phyloP scores from a whole-genome alignment of 352 stramenopile species.

The Sclerospora graminicola region DNA sequence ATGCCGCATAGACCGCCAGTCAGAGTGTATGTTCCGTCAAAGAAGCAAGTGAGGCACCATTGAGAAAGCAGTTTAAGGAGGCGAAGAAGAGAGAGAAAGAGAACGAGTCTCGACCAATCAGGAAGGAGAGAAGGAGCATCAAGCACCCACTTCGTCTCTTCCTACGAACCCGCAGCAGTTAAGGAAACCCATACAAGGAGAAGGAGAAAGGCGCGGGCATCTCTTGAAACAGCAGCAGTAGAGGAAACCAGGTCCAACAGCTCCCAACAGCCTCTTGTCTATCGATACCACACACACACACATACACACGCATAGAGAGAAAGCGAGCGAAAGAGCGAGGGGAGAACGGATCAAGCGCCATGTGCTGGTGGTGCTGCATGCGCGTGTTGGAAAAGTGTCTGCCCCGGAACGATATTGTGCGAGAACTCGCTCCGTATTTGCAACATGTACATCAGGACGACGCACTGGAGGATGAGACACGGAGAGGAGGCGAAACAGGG shows the following conservation, averaged over 20 bases:
- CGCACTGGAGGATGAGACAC: conserved; percentile 42
- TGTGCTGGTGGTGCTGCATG: conserved; percentile 87
- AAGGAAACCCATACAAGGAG: no score
- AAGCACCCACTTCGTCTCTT: no score
- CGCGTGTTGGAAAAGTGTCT: conserved; percentile 79
- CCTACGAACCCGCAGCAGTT: no score
- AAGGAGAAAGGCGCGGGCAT: no score
- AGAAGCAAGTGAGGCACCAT: conserved; percentile 4
- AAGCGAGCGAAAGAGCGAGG: no score
- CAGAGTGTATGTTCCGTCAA: conserved; percentile 15
- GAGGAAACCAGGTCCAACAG: neutral
- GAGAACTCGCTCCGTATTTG: conserved; percentile 75
- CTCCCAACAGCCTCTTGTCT: no score
- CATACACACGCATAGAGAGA: no score
- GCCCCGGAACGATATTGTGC: conserved; percentile 81
- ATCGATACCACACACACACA: no score
- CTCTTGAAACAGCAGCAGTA: neutral
- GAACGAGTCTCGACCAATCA: neutral
- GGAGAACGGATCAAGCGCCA: conserved; percentile 3
- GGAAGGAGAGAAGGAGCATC: neutral
- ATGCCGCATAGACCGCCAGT: conserved; percentile 20
- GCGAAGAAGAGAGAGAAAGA: neutral
- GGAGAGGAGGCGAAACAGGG: conserved; percentile 21
- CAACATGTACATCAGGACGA: conserved; percentile 79
- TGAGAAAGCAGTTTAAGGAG: neutral